Percentiles rank a stretch among this genome's conserved stretches.
These are phyloP conservation scores for Ulmus americana DNA, from an alignment of 331 rosid species.

Conservation along the genomic window DNA sequence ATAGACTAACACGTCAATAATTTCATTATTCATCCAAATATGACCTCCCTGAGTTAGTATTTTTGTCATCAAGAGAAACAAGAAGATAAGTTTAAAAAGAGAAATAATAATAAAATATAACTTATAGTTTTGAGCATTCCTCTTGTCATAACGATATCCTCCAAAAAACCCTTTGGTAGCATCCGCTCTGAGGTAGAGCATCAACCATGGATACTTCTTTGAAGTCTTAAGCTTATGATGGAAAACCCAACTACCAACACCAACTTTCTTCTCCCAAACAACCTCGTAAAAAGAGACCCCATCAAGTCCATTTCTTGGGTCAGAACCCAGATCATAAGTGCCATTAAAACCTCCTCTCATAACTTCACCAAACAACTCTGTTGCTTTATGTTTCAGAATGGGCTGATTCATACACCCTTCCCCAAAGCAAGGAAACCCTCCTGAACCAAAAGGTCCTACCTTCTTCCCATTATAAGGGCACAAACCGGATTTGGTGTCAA, in stretches of 20 bases:
- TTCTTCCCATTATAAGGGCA: slow-evolving; percentile 60
- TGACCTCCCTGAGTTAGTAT: background rate
- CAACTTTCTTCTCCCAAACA: slow-evolving; percentile 64
- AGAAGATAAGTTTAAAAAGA: background rate
- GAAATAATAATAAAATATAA: background rate
- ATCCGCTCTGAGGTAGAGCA: slow-evolving; percentile 84
- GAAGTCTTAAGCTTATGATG: slow-evolving; percentile 63
- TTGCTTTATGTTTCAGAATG: slow-evolving; percentile 43
- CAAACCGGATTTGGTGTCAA: slow-evolving; percentile 50
- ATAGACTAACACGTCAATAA: slow-evolving; percentile 1
- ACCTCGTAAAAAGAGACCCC: slow-evolving; percentile 59
- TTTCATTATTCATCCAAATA: background rate
- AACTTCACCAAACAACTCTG: slow-evolving; percentile 27
- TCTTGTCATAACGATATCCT: slow-evolving; percentile 76
- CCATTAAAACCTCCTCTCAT: slow-evolving; percentile 61
- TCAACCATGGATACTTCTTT: slow-evolving; percentile 74
- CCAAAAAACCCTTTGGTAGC: slow-evolving; percentile 76
- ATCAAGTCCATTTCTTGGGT: slow-evolving; percentile 25
- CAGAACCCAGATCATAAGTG: slow-evolving; percentile 52
- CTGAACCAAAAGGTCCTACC: slow-evolving; percentile 44
- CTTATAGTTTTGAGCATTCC: slow-evolving; percentile 79
- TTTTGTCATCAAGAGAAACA: background rate
- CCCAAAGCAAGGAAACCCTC: slow-evolving; percentile 71
- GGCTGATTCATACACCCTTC: slow-evolving; percentile 81
- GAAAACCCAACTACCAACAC: slow-evolving; percentile 66